A percentile compares a stretch with the other conserved stretches of the same genome.
These are phyloP conservation scores for Solanum ossicruentum DNA, from an alignment of 257 asterid genomes.

Conservation along the genomic window DNA sequence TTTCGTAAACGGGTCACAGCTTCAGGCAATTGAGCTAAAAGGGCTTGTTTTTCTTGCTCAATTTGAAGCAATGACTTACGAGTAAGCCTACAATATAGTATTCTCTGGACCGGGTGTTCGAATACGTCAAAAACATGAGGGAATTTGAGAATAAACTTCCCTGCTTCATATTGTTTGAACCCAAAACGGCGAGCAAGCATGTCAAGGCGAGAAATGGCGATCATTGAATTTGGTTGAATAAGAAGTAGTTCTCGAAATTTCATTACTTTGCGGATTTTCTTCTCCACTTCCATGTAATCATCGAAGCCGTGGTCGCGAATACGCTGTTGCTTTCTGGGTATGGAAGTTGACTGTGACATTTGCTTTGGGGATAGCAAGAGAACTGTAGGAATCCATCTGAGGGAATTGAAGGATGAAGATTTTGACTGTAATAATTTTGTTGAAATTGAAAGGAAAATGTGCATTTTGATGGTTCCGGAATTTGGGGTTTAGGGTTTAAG, in stretches of 20 bases:
- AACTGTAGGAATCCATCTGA: not conserved
- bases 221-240: conserved; percentile 45
- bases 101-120: conserved; percentile 87
- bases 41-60: conserved; percentile 53
- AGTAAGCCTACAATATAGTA: conserved; percentile 55
- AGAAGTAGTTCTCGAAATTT: conserved; percentile 65
- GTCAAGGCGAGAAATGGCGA: conserved; percentile 56
- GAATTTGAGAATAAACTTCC: conserved; percentile 61
- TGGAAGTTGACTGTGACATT: conserved; percentile 73
- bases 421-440: not conserved
- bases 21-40: conserved; percentile 45
- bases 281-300: conserved; percentile 74
- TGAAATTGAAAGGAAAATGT: not conserved
- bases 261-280: conserved; percentile 60
- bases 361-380: conserved; percentile 7
- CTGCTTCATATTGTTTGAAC: conserved; percentile 59
- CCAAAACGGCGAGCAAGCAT: conserved; percentile 56
- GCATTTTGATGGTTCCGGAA: conserved; percentile 8
- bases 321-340: conserved; percentile 62
- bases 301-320: conserved; percentile 80
- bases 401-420: not conserved
- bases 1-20: conserved; percentile 57
- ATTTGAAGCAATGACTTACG: conserved; percentile 55
- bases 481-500: not conserved
- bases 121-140: conserved; percentile 82